Conservation (phyloP, 1,284 basidiomycete species). For the Ustilago hordei region DNA sequence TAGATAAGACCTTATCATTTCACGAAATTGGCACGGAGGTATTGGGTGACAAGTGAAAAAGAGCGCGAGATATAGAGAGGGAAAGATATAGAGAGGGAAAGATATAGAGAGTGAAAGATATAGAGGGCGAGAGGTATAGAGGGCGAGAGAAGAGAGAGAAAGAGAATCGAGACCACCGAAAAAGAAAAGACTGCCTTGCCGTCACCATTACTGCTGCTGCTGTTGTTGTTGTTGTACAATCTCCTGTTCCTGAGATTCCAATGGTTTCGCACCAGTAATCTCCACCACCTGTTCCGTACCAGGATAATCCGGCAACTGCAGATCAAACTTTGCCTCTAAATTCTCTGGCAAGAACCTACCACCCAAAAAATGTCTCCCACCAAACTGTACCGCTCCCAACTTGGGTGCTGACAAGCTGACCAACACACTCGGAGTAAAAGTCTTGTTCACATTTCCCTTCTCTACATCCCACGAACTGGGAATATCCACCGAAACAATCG, state of each 20-base stretch:
- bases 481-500: slow-evolving; percentile 79
- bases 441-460: slow-evolving; percentile 73
- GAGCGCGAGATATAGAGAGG: background rate
- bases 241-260: slow-evolving; percentile 27
- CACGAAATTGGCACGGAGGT: background rate
- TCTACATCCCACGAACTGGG: slow-evolving; percentile 97
- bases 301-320: slow-evolving; percentile 58
- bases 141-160: background rate
- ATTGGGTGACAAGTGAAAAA: background rate
- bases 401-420: slow-evolving; percentile 95
- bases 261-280: slow-evolving; percentile 58
- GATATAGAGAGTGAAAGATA: background rate
- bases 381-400: slow-evolving; percentile 80
- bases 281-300: slow-evolving; percentile 64
- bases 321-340: slow-evolving; percentile 51
- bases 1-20: background rate
- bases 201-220: background rate
- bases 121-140: background rate
- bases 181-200: background rate
- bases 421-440: slow-evolving; percentile 81
- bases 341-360: slow-evolving; percentile 84
- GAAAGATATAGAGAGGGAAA: background rate
- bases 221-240: slow-evolving; percentile 1
- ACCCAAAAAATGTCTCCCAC: slow-evolving; percentile 87
- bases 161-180: background rate